phyloP scores from a whole-genome alignment of 1,284 basidiomycete genomes.

The Rhodotorula sp. region DNA sequence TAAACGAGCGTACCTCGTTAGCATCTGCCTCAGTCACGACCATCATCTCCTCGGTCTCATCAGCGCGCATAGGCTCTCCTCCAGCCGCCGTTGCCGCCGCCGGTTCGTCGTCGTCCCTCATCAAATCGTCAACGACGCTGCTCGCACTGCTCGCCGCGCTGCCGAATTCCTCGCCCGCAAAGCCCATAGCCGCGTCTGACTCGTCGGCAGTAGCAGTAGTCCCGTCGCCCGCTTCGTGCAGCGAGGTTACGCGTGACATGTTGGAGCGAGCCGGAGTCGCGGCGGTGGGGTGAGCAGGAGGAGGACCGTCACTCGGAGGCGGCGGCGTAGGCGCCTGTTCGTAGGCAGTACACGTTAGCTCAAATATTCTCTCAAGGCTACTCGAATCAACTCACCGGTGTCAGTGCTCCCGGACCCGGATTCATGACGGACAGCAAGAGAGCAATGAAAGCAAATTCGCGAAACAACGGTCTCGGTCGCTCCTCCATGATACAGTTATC shows the following conservation, averaged over 20 bases:
- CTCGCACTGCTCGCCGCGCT: slow-evolving; percentile 6
- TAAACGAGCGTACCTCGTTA: neutral
- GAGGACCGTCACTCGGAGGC: neutral
- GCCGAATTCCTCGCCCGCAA: slow-evolving; percentile 7
- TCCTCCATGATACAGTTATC: neutral
- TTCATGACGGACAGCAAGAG: too few relatives aligned
- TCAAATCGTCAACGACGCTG: slow-evolving; percentile 6
- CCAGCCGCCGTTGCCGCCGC: neutral
- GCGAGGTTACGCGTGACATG: slow-evolving; percentile 1
- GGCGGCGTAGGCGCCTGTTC: slow-evolving; percentile 1
- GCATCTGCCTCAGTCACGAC: neutral
- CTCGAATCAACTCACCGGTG: neutral
- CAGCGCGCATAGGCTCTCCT: too few relatives aligned
- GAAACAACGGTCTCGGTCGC: too few relatives aligned
- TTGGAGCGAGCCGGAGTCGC: neutral
- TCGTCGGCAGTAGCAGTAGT: neutral
- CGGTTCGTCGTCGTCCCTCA: neutral
- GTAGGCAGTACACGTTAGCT: neutral
- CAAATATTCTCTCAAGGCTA: neutral
- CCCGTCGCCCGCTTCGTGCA: neutral
- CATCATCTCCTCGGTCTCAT: neutral
- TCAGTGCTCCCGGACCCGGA: neutral
- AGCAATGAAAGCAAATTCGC: too few relatives aligned
- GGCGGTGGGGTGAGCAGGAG: neutral
- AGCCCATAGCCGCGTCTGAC: slow-evolving; percentile 11